These are phyloP conservation scores for Eragrostis curvula DNA, from an alignment of 176 grass and related monocot species.

Conservation along the genomic window DNA sequence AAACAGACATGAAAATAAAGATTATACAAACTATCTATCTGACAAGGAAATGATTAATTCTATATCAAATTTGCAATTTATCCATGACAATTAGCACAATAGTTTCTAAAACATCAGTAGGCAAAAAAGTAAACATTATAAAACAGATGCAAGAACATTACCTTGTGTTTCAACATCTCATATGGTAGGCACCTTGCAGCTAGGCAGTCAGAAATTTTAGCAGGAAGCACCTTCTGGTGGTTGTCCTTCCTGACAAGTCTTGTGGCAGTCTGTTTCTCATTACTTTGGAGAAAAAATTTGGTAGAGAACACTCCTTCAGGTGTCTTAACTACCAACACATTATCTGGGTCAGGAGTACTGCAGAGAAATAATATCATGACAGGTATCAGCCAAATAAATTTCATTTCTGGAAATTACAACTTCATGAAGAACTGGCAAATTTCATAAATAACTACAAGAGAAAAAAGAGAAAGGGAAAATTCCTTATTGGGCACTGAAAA, in stretches of 20 bases:
- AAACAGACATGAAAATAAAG: neutral
- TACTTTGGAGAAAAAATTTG: constrained; percentile 64
- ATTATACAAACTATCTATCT: too few relatives aligned
- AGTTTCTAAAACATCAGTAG: neutral
- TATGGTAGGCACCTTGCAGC: constrained; percentile 76
- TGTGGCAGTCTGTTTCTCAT: constrained; percentile 53
- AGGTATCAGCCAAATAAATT: constrained; percentile 11
- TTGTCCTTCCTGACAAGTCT: constrained; percentile 65
- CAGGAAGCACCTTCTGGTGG: constrained; percentile 36
- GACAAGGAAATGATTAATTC: neutral
- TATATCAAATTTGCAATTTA: constrained; percentile 1
- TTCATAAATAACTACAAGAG: constrained; percentile 38
- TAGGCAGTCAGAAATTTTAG: constrained; percentile 53
- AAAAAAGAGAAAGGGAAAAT: neutral
- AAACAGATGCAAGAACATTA: constrained; percentile 37
- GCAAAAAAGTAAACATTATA: neutral
- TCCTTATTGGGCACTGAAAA: too few relatives aligned
- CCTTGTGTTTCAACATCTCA: constrained; percentile 64
- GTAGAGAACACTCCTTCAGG: constrained; percentile 75
- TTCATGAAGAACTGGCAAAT: constrained; percentile 5
- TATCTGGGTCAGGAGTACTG: constrained; percentile 72
- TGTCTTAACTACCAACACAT: constrained; percentile 76
- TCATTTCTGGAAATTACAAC: neutral
- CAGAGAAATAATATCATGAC: constrained; percentile 20
- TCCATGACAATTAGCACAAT: constrained; percentile 6